Percentiles rank a stretch among this genome's conserved stretches.
These are phyloP conservation scores for Avena sativa DNA, from an alignment of 176 grass and related monocot genomes.

Conservation along the genomic window DNA sequence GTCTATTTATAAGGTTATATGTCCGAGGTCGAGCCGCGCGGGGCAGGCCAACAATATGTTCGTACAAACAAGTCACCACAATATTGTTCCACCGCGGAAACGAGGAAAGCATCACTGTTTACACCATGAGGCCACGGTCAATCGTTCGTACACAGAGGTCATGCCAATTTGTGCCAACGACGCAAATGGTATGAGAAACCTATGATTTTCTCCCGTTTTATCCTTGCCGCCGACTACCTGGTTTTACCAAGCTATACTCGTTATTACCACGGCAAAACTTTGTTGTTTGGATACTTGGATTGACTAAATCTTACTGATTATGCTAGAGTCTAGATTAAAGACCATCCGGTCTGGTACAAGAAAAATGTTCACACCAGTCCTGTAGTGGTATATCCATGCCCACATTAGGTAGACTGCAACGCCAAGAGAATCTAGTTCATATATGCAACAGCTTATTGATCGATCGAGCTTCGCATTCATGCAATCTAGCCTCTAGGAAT, in stretches of 20 bases:
- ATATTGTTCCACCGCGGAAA: not conserved
- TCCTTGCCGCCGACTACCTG: not conserved
- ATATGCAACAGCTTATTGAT: conserved; percentile 5
- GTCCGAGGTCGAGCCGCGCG: no score
- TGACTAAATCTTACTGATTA: no score
- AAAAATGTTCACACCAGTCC: not conserved
- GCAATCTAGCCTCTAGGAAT: not conserved
- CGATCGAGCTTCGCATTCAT: not conserved
- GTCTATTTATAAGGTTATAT: not conserved
- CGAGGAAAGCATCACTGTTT: not conserved
- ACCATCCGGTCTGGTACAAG: no score
- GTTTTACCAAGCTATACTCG: not conserved
- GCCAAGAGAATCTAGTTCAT: conserved; percentile 2
- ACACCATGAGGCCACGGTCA: not conserved
- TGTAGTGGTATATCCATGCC: not conserved
- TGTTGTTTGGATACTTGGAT: no score
- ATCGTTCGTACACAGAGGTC: not conserved
- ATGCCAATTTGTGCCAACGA: not conserved
- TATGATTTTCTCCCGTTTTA: not conserved
- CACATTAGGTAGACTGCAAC: not conserved
- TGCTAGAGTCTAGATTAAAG: no score
- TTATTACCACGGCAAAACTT: no score
- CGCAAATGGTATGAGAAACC: no score
- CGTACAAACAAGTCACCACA: not conserved
- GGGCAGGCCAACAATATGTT: not conserved